Evolutionary conservation across 1,284 basidiomycete species (phyloP).

Genomic region (Rhodotorula sp.): DNA sequence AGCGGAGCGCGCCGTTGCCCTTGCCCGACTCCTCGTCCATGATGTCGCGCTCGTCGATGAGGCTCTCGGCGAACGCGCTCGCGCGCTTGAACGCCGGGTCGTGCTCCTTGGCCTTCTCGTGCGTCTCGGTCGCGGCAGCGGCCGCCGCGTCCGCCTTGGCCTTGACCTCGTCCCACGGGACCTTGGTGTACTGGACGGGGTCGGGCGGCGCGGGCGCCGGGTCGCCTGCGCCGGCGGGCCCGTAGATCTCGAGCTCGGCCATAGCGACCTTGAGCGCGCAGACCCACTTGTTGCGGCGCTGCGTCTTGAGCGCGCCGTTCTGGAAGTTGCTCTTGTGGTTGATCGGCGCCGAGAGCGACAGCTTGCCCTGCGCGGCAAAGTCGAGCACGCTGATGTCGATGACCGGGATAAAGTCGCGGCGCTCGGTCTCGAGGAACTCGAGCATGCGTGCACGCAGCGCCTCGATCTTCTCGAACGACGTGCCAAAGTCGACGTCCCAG

Average conservation of each 20-base stretch:
- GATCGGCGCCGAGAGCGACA: constrained; percentile 78
- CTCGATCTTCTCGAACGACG: constrained; percentile 77
- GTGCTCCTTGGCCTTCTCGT: background rate
- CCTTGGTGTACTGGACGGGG: constrained; percentile 62
- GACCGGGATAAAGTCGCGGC: constrained; percentile 50
- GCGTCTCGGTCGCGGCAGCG: background rate
- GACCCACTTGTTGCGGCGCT: constrained; percentile 87
- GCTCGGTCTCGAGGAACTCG: constrained; percentile 65
- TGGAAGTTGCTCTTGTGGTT: constrained; percentile 90
- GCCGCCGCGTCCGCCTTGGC: constrained; percentile 39
- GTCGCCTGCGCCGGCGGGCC: constrained; percentile 67
- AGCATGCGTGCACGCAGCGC: constrained; percentile 77
- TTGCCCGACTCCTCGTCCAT: constrained; percentile 3
- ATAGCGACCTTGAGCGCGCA: constrained; percentile 78
- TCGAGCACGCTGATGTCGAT: constrained; percentile 54
- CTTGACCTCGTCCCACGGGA: constrained; percentile 69
- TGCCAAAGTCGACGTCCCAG: constrained; percentile 78
- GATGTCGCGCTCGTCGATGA: background rate
- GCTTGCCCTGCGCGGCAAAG: constrained; percentile 77
- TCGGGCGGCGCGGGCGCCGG: constrained; percentile 58
- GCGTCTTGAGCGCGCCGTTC: constrained; percentile 67
- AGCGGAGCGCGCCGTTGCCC: constrained; percentile 6
- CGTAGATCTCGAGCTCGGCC: constrained; percentile 66
- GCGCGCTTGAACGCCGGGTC: constrained; percentile 4
- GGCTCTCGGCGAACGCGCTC: background rate